Evolutionary conservation across 1,139 yeast species (phyloP), one percentile per base, ranked within the genome.

Genomic region (Lodderomyces metapsilosis): DNA sequence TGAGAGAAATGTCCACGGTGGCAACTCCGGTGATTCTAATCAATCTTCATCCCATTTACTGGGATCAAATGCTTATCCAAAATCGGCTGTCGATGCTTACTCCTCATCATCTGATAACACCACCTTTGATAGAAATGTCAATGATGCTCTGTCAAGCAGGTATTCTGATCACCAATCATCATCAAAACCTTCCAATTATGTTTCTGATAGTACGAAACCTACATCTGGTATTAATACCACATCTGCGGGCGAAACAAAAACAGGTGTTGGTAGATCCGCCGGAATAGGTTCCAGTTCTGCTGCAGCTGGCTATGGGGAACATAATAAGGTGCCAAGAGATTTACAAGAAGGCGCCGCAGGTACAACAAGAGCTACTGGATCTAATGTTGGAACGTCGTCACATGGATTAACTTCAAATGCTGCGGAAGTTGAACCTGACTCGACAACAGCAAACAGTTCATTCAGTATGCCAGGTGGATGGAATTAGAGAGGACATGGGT

Each of bases 11-110:
- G n/a, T 22, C 13, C 11, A 20, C n/a, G 8, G 16, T 11, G 25
- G 15, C 24, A 25, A 12, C 3, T 11, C 27, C 15, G n/a, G 16
- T 16, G 42, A 28, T 18, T 32, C 34, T 10, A 16, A 23, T 24
- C 35, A 20, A 4, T 11, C 34, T 15, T 13, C 37, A 22, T 12
- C 38, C 31, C 41, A 41, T 32, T 40, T 37, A 20, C 34, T 34
- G 34, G 42, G 42, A 9, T 38, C 43, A n/a, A 37, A 33, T 21
- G 40, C 41, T 13, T 40, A 43, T 27, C 43, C 43, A 11, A 30
- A 39, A 23, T n/a, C 34, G 15, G 42, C 42, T 24, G 40, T 35
- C 9, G 18, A 35, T 25, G 42, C 41, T 13, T 36, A 37, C 33
- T 40, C 40, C 11, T 40, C 38, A 10, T 34, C 37, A 11, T 34